Base-by-base conservation (phyloP, 306 rosid species). In the Vigna hirtella region DNA sequence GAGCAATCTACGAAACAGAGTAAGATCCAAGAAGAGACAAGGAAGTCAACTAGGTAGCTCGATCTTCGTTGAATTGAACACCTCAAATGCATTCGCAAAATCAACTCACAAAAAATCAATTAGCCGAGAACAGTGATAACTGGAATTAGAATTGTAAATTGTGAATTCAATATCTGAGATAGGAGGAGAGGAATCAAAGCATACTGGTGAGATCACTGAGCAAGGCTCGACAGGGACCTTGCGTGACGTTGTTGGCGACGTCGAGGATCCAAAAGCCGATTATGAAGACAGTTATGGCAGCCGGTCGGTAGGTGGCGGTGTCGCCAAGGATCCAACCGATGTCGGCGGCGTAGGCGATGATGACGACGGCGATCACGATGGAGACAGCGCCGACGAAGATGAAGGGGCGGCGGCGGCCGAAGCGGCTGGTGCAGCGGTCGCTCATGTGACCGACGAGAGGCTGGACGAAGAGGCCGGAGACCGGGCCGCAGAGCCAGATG, bases 321-420 rank as follows among this genome's bases (percentile, higher is more conserved):
- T 93, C 96, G 1, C 98, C 99, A 32, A 91, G 36, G 55, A 83
- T 42, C 91, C 93, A 90, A 9, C 98, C 97, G 48, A 93, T 83
- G 66, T 93, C 99, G 9, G 99, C 99, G 16, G 99, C 90, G 79
- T 64, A 66, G 8, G 88, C 96, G 74, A 93, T 96, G 48, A 93
- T 72, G 70, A 95, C 1, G 13, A 93, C 97, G 4, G 99, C 71
- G 4, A 90, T 6, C 3, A 80, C 22, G 48, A 95, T 95, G 20
- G 85, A 79, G 5, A 63, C 63, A 3, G 97, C 91, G 18, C 98
- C 96, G 77, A 5, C 87, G 15, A 88, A 38, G 9, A 96, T 96
- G 75, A 93, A 96, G 11, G 98, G 97, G n/a, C 91, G 70, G 77
- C 99, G 94, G 24, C 99, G 98, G 52, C 99, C 98, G 56, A 85